phyloP scores from a whole-genome alignment of 2,329 filamentous ascomycete genomes.

The Sclerotinia nivalis region DNA sequence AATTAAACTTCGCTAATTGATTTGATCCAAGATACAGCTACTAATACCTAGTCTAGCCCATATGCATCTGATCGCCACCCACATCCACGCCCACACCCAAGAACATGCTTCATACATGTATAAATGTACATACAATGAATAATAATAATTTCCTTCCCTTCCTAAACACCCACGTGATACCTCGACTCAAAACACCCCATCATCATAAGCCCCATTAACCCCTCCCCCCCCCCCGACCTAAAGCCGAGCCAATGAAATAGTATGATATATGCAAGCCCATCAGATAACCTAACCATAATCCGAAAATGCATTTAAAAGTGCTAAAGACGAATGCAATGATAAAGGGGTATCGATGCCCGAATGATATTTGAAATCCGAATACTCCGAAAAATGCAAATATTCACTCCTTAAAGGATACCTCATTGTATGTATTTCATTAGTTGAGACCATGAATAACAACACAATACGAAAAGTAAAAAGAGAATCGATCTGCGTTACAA shows the following conservation, averaged over 20 bases:
- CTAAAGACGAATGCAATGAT: slow-evolving; percentile 3
- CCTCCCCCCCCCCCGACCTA: not conserved
- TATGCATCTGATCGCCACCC: not conserved
- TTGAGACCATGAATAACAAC: not conserved
- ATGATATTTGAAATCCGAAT: slow-evolving; percentile 5
- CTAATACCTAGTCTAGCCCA: not conserved
- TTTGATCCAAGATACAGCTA: not conserved
- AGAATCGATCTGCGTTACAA: not conserved
- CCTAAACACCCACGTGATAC: not conserved
- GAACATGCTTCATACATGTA: not conserved
- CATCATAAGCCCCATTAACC: not conserved
- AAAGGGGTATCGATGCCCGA: slow-evolving; percentile 1
- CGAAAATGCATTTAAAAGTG: not conserved
- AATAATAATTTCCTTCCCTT: not conserved
- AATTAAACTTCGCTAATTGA: not conserved
- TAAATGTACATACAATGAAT: not conserved
- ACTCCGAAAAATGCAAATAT: slow-evolving; percentile 16
- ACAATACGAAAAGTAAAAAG: slow-evolving; percentile 1
- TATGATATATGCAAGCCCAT: not conserved
- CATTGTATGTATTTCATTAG: not conserved
- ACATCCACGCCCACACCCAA: not conserved
- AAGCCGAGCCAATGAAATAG: not conserved
- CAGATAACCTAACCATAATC: not conserved
- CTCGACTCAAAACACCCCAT: not conserved
- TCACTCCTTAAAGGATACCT: slow-evolving; percentile 5